phyloP scores from a whole-genome alignment of 176 grass and related monocot species.

The Cenchrus purpureus region DNA sequence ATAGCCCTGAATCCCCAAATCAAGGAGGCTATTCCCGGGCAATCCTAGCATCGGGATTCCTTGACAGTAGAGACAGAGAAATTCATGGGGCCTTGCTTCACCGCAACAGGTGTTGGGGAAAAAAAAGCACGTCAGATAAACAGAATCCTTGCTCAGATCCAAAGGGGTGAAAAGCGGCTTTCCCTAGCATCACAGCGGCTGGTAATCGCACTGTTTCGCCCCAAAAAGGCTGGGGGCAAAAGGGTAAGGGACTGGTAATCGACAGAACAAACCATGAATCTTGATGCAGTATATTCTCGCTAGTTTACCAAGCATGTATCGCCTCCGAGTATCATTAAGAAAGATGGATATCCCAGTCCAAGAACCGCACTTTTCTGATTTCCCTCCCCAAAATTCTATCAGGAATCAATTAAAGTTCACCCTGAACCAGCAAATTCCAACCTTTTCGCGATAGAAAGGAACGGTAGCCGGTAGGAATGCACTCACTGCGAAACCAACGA shows the following conservation, averaged over 20 bases:
- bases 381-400: neutral
- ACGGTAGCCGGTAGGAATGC: neutral
- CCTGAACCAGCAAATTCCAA: slow-evolving; percentile 2
- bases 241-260: neutral
- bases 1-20: neutral
- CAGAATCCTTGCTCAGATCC: slow-evolving; percentile 5
- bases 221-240: neutral
- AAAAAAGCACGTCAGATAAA: neutral
- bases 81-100: neutral
- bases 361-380: slow-evolving; percentile 13
- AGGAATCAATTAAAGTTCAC: neutral
- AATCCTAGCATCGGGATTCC: neutral
- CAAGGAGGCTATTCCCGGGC: neutral
- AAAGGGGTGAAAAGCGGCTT: neutral
- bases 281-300: slow-evolving; percentile 1
- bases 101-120: neutral
- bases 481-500: neutral
- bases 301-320: neutral
- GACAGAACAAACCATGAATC: neutral
- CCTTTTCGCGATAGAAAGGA: neutral
- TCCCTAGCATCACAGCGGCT: neutral
- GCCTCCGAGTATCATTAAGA: neutral
- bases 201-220: slow-evolving; percentile 6
- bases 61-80: neutral
- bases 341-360: neutral